Conservation (phyloP, 176 grass and related monocot species). For the Aechmea fasciata region DNA sequence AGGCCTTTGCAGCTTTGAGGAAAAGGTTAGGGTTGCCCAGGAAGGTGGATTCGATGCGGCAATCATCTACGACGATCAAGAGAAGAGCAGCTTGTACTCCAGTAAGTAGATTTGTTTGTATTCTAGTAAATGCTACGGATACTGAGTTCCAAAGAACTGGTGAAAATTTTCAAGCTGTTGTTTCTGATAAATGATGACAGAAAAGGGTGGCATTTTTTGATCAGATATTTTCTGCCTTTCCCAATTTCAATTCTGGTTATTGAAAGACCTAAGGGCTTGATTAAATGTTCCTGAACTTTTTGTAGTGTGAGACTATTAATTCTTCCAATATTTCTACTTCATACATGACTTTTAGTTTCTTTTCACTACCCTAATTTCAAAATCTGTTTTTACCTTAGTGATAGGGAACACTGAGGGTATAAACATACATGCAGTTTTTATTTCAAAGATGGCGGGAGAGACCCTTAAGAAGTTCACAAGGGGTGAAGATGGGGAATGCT, state of each 20-base stretch:
- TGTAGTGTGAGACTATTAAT: background rate
- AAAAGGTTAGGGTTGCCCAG: constrained; percentile 61
- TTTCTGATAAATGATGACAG: no score
- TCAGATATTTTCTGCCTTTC: no score
- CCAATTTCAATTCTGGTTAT: no score
- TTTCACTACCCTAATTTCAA: background rate
- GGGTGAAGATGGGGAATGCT: constrained; percentile 59
- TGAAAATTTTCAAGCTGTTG: background rate
- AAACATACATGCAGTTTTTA: constrained; percentile 75
- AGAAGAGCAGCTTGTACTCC: constrained; percentile 71
- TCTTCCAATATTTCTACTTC: constrained; percentile 4
- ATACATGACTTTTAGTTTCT: background rate
- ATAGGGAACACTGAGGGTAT: constrained; percentile 64
- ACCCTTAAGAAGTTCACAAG: constrained; percentile 58
- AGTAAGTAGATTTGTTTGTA: constrained; percentile 30
- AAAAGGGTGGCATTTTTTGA: no score
- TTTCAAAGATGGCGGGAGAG: constrained; percentile 72
- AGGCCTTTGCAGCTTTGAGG: constrained; percentile 69
- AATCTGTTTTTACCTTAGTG: constrained; percentile 36
- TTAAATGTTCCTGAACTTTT: background rate
- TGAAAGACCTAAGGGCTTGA: no score
- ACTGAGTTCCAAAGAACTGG: background rate
- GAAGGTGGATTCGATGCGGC: constrained; percentile 49
- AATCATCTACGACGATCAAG: constrained; percentile 65
- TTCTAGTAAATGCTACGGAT: no score